Evolutionary conservation across 2,329 filamentous ascomycete genomes (phyloP), one percentile per base, ranked within the genome.

Genomic region (Pyrenochaeta sp.): DNA sequence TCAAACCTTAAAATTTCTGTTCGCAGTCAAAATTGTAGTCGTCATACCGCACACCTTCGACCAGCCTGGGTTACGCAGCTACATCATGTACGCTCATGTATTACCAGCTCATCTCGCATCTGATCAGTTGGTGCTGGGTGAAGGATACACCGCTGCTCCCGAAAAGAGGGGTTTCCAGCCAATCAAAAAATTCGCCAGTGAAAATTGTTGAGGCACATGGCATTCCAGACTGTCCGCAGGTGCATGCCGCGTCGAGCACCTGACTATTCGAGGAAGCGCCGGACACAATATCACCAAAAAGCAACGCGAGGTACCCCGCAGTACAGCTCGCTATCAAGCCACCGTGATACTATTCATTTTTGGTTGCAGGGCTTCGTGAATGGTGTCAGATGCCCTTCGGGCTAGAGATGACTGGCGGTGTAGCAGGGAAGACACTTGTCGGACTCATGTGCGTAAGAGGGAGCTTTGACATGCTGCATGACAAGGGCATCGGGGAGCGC

Each of bases 231-330:
- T 65, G 49, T 44, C 39, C 40, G 35, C 53, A 52, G 41, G 53
- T 61, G 68, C 70, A 73, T 69, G 52, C 56, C 40, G 56, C 59
- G 56, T 56, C 50, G 62, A 68, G 61, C 69, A 73, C 66, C 69
- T 73, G 71, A 73, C 64, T 57, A 52, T 52, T 61, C 45, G 53
- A 57, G 53, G 50, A 49, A 63, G 48, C 54, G 47, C 55, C 52
- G 51, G 39, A 51, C 46, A 39, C n/a, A 56, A 45, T 37, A 49
- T 52, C 46, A 53, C 58, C 48, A 54, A 59, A 58, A 61, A 56
- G 58, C 51, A 59, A 56, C 41, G 47, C 45, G 45, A 54, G 40
- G 49, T 53, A 54, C 54, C 52, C 58, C 53, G 50, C 56, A 52
- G 32, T 50, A 39, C 35, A 49, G 39, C 41, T 45, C 45, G 51